Percentiles rank a stretch among this genome's conserved stretches.
phyloP scores from a whole-genome alignment of 495 filamentous ascomycete genomes.

The Lineolata rhizophorae region DNA sequence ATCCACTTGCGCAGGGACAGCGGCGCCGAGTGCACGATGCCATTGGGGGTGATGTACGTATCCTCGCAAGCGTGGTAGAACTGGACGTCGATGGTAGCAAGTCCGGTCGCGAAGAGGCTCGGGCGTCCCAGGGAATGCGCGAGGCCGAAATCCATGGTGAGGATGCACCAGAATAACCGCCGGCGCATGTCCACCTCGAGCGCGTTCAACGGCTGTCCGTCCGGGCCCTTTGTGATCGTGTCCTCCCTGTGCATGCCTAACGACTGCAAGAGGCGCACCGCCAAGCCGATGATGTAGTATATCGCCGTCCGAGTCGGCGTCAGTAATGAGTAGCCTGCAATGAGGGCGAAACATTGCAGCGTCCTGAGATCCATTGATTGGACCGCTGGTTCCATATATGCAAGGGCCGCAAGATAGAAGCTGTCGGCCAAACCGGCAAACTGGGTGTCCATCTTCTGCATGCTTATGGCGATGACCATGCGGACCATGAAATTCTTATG shows the following conservation, averaged over 20 bases:
- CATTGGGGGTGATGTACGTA: conserved; percentile 55
- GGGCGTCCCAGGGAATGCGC: conserved; percentile 71
- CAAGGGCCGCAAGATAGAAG: conserved; percentile 74
- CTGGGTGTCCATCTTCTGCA: conserved; percentile 63
- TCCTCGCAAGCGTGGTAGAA: conserved; percentile 67
- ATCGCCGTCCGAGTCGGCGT: conserved; percentile 76
- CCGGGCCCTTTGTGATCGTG: conserved; percentile 31
- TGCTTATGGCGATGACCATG: conserved; percentile 78
- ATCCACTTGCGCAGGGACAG: conserved; percentile 59
- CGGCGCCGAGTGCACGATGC: conserved; percentile 40
- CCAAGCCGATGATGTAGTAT: conserved; percentile 78
- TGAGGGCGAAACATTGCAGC: conserved; percentile 70
- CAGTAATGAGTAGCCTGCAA: conserved; percentile 77
- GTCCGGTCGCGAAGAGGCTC: conserved; percentile 52
- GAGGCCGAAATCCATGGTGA: conserved; percentile 68
- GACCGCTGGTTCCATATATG: conserved; percentile 54
- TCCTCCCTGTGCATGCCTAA: conserved; percentile 68
- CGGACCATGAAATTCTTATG: conserved; percentile 69
- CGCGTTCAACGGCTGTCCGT: conserved; percentile 25
- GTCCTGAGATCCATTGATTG: conserved; percentile 65
- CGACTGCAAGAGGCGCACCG: conserved; percentile 66
- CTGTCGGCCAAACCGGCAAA: conserved; percentile 77
- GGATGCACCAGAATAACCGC: conserved; percentile 65
- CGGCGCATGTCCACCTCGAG: conserved; percentile 74
- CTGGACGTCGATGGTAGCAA: conserved; percentile 59